Conservation (phyloP, 2,329 filamentous ascomycete species). For the Diaporthe vaccinii region DNA sequence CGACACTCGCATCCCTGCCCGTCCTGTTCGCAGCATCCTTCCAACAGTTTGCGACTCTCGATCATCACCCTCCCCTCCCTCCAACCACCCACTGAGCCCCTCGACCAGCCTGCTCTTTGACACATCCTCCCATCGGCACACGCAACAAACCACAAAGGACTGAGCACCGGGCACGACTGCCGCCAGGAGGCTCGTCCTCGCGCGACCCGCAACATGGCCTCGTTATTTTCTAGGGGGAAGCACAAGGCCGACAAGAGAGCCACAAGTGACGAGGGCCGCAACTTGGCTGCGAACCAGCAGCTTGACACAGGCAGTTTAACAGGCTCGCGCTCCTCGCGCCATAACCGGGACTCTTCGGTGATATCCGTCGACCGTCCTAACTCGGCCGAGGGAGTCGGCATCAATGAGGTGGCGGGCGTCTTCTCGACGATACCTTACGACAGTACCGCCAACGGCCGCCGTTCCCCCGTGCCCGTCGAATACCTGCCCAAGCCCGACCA, state of each 20-base stretch:
- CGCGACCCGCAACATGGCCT: slow-evolving; percentile 54
- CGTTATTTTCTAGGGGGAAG: slow-evolving; percentile 91
- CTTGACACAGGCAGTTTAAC: slow-evolving; percentile 58
- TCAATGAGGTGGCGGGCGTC: slow-evolving; percentile 83
- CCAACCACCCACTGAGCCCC: slow-evolving; percentile 13
- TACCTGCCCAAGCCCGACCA: slow-evolving; percentile 79
- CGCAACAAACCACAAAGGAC: slow-evolving; percentile 8
- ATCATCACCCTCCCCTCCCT: slow-evolving; percentile 5
- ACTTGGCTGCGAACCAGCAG: slow-evolving; percentile 69
- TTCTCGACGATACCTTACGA: slow-evolving; percentile 93
- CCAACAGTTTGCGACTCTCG: slow-evolving; percentile 23
- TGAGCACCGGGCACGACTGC: slow-evolving; percentile 20
- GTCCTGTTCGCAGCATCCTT: slow-evolving; percentile 8
- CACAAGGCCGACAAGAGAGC: slow-evolving; percentile 77
- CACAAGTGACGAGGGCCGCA: slow-evolving; percentile 70
- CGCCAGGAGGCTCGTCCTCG: slow-evolving; percentile 33
- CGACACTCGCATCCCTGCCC: slow-evolving; percentile 26
- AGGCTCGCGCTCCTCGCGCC: slow-evolving; percentile 79
- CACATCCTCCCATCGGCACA: slow-evolving; percentile 25
- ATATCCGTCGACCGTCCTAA: slow-evolving; percentile 78
- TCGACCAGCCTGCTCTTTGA: slow-evolving; percentile 4
- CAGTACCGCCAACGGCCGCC: slow-evolving; percentile 72
- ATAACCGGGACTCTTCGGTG: slow-evolving; percentile 80
- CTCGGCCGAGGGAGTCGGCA: slow-evolving; percentile 70
- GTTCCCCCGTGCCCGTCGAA: slow-evolving; percentile 79